Base-by-base conservation (phyloP, 2,329 filamentous ascomycete genomes). In the Xylariales sp. region DNA sequence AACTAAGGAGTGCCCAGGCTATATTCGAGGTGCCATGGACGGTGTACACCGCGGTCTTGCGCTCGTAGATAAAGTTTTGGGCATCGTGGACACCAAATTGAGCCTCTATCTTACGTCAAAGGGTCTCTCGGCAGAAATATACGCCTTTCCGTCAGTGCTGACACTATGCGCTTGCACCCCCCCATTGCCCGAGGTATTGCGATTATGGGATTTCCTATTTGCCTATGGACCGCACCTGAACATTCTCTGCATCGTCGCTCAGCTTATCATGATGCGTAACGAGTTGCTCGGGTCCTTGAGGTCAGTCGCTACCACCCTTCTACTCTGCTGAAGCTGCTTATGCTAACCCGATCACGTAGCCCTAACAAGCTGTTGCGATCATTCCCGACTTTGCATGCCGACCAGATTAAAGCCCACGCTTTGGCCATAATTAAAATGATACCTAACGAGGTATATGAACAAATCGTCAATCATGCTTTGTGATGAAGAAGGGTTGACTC, bases 91-190 rank as follows among this genome's bases (percentile, higher is more conserved):
- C 77, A 90, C 93, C 1, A 96, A 94, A 79, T 85, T 99, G 53
- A 94, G 92, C 75, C 83, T 90, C 32, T 94, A 97, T 78, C 86
- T 99, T 36, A 91, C 93, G 66, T 89, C 90, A 62, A 97, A 97
- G 80, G 92, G 92, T 12, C 89, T 99, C 79, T 91, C 93, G 69
- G 96, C 96, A 2, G 93, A 97, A 82, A 92, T 99, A 63, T 99
- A 98, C 78, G 96, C 95, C 2, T 99, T 99, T 76, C 93, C 96
- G 1, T 97, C 93, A 1, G 96, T 99, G 0, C 84, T 98, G 71
- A 99, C 96, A 0, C 86, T 99, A 58, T 97, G 94, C 77, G 96
- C 96, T 32, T 98, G 96, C 80, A 99, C 96, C 16, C 96, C 96
- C 16, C 96, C 96, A 2, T 81, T 99, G 62, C 95, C 95, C 0